phyloP scores from a whole-genome alignment of 805 yeast genomes.

The Scheffersomyces stipitis region DNA sequence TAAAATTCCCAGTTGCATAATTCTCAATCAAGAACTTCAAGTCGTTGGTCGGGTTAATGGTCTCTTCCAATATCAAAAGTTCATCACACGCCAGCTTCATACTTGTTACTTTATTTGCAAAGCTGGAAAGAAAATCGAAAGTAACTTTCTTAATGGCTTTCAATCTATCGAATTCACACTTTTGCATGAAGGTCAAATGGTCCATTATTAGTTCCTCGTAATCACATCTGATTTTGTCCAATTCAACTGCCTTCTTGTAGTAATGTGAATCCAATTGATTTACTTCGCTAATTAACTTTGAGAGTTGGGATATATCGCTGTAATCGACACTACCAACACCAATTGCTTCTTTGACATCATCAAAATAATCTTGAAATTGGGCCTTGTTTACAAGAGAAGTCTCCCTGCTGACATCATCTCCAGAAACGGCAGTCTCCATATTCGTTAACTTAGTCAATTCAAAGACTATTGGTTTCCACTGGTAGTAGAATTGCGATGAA shows the following conservation, averaged over 20 bases:
- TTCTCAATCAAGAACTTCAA: slow-evolving; percentile 63
- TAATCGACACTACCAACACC: slow-evolving; percentile 43
- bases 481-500: slow-evolving; percentile 71
- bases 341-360: slow-evolving; percentile 46
- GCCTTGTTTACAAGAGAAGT: slow-evolving; percentile 3
- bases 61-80: slow-evolving; percentile 63
- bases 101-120: slow-evolving; percentile 58
- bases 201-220: slow-evolving; percentile 73
- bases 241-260: slow-evolving; percentile 49
- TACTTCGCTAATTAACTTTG: slow-evolving; percentile 57
- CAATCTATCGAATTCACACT: slow-evolving; percentile 77
- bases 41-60: slow-evolving; percentile 69
- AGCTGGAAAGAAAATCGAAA: slow-evolving; percentile 66
- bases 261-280: slow-evolving; percentile 50
- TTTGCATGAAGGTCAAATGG: slow-evolving; percentile 74
- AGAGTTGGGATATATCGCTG: slow-evolving; percentile 51
- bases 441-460: slow-evolving; percentile 37
- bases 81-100: slow-evolving; percentile 62
- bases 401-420: slow-evolving; percentile 8
- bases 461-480: slow-evolving; percentile 75
- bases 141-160: slow-evolving; percentile 74
- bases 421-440: slow-evolving; percentile 1
- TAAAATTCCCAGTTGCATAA: slow-evolving; percentile 71
- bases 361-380: slow-evolving; percentile 28
- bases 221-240: slow-evolving; percentile 69